Percentiles rank a stretch among this genome's conserved stretches.
These are phyloP conservation scores for Jasminum sambac DNA, from an alignment of 257 asterid genomes.

Conservation along the genomic window DNA sequence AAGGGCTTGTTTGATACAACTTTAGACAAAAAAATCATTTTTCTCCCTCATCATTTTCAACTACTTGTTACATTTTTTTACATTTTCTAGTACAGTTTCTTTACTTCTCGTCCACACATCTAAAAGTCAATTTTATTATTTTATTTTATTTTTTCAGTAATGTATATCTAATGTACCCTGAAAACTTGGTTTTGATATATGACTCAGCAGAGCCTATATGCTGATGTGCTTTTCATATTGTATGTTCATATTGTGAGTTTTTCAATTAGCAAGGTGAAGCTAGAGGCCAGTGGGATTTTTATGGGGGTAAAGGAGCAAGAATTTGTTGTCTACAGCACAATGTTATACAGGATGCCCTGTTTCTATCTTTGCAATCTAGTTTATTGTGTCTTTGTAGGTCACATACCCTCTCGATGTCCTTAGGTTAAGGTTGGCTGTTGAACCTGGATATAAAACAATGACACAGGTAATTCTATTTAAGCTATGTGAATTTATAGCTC, in stretches of 20 bases:
- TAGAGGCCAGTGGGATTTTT: slow-evolving; percentile 6
- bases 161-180: background rate
- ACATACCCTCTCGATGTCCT: slow-evolving; percentile 92
- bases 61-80: no score
- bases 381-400: slow-evolving; percentile 56
- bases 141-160: no score
- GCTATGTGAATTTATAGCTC: slow-evolving; percentile 1
- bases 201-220: background rate
- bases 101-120: no score
- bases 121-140: no score
- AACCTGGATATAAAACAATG: slow-evolving; percentile 84
- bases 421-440: slow-evolving; percentile 88
- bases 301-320: background rate
- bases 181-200: slow-evolving; percentile 1
- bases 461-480: slow-evolving; percentile 56
- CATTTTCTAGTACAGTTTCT: no score
- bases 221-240: background rate
- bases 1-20: no score
- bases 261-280: background rate
- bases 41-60: no score
- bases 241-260: slow-evolving; percentile 7
- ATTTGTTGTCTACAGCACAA: slow-evolving; percentile 1
- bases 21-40: no score
- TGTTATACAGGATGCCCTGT: background rate
- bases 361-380: no score